Conservation (phyloP, 495 filamentous ascomycete species). For the Annulohypoxylon moriforme region DNA sequence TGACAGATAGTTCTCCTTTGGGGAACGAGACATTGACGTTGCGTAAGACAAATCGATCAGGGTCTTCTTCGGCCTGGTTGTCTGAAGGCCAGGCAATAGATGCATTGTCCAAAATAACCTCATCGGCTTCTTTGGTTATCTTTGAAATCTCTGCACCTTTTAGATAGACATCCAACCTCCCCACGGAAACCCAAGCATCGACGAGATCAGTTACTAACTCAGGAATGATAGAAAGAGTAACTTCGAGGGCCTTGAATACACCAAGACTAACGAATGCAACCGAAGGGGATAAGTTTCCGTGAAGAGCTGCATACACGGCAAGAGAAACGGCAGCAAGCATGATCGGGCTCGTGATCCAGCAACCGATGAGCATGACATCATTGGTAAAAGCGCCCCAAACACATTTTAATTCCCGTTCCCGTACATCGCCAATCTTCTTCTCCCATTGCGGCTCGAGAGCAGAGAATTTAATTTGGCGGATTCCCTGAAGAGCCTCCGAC, state of each 20-base stretch:
- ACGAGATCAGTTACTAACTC: conserved; percentile 75
- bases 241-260: conserved; percentile 78
- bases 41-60: conserved; percentile 70
- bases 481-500: conserved; percentile 83
- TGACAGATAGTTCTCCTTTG: conserved; percentile 73
- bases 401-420: conserved; percentile 72
- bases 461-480: conserved; percentile 90
- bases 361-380: conserved; percentile 67
- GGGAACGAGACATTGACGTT: conserved; percentile 75
- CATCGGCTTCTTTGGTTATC: conserved; percentile 65
- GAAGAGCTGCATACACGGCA: conserved; percentile 71
- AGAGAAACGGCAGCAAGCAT: conserved; percentile 78
- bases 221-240: conserved; percentile 75
- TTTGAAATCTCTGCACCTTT: conserved; percentile 71
- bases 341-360: conserved; percentile 81
- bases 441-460: conserved; percentile 86
- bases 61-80: conserved; percentile 56
- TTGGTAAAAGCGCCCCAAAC: conserved; percentile 73
- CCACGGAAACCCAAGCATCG: conserved; percentile 79
- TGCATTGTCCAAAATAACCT: conserved; percentile 74
- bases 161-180: conserved; percentile 79
- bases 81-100: conserved; percentile 81
- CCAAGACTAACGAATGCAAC: conserved; percentile 85
- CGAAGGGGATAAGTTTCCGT: conserved; percentile 73
- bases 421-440: conserved; percentile 71